Conservation (phyloP, 495 filamentous ascomycete species). For the Hypoxylon crocopeplum region DNA sequence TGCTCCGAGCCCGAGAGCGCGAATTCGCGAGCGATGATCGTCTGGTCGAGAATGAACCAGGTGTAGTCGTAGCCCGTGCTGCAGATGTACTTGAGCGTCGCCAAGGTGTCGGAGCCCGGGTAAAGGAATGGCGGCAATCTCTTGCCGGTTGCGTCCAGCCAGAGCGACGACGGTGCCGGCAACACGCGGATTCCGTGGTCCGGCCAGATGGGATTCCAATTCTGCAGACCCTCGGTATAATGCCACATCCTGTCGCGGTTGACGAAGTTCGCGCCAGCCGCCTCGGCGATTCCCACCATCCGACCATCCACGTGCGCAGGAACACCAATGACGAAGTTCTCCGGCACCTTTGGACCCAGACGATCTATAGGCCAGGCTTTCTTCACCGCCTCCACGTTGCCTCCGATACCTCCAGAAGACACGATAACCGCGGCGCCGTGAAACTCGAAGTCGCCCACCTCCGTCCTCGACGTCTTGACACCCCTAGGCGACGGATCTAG, state of each 20-base stretch:
- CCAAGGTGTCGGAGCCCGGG: constrained; percentile 58
- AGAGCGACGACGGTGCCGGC: constrained; percentile 58
- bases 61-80: constrained; percentile 60
- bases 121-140: constrained; percentile 55
- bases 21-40: constrained; percentile 59
- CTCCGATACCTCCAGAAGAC: constrained; percentile 57
- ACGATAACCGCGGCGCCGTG: constrained; percentile 53
- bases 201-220: constrained; percentile 62
- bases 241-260: constrained; percentile 63
- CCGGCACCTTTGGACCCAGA: constrained; percentile 52
- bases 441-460: constrained; percentile 53
- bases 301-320: constrained; percentile 60
- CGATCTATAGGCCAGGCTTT: constrained; percentile 55
- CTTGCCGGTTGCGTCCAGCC: constrained; percentile 60
- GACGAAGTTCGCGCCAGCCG: constrained; percentile 53
- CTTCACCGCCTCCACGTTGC: constrained; percentile 59
- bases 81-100: constrained; percentile 60
- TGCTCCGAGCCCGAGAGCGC: constrained; percentile 62
- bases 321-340: constrained; percentile 58
- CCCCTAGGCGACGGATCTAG: constrained; percentile 49
- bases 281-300: constrained; percentile 57
- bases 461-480: constrained; percentile 49
- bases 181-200: constrained; percentile 59
- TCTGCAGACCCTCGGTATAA: constrained; percentile 60
- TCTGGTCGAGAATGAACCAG: constrained; percentile 60